Base-by-base conservation (phyloP, 306 rosid genomes). In the Acmispon strigosus region DNA sequence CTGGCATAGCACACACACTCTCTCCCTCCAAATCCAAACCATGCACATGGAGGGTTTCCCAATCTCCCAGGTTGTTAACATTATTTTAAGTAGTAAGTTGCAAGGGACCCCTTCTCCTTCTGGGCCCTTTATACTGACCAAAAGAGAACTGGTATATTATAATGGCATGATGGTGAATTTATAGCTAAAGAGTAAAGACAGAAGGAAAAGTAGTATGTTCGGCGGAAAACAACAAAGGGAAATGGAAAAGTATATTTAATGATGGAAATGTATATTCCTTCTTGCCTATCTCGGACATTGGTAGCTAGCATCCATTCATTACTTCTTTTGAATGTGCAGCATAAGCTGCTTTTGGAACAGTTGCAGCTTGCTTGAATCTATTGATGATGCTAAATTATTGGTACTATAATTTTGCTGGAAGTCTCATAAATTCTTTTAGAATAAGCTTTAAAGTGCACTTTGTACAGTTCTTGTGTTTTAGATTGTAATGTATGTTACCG, bases 11-110 rank as follows among this genome's bases (percentile, higher is more conserved):
- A 27, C 56, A 57, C 78, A 7, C 55, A 13, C 39, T 24, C 18
- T 57, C 75, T 61, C 79, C 36, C 16, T 62, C 80, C 52, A 47
- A 80, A 74, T 70, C 81, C 45, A 80, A 63, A 49, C 68, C 69
- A 44, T 74, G 81, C 83, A 78, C 86, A 78, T 78, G 83, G 76
- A 61, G 36, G 48, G 59, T 76, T 75, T 72, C 51, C 72, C 60
- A n/a, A 34, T 14, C 42, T 60, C 76, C 49, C 47, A 48, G 50
- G 36, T 50, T 62, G 14, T 13, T 42, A 42, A 51, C 37, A 47
- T 20, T 6, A 64, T 22, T 71, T 48, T 60, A 51, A 18, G 36
- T 12, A 50, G 49, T 36, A 51, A 69, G 66, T 77, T 52, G 59
- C 10, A 45, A 44, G 36, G 32, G 49, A 10, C 49, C 43, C 17